Conservation (phyloP, 306 rosid genomes). For the Acacia crassicarpa region DNA sequence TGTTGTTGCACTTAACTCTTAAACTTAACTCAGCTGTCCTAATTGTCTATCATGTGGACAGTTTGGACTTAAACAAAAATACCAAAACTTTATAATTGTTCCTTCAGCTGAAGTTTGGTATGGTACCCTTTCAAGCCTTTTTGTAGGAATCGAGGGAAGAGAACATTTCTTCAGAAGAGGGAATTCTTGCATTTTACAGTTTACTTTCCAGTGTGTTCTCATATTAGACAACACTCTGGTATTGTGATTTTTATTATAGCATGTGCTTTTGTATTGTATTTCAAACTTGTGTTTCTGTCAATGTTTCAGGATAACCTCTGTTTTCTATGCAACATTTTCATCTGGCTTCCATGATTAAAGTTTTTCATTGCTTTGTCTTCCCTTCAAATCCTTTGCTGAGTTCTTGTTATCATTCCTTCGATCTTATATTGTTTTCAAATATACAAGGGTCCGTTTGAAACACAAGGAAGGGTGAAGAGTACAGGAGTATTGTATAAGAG, state of each 20-base stretch:
- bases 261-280: neutral
- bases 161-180: neutral
- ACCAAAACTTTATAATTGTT: neutral
- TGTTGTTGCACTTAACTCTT: no score
- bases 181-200: neutral
- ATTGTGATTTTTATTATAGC: neutral
- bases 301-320: neutral
- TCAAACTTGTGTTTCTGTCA: neutral
- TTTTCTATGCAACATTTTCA: neutral
- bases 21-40: no score
- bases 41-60: no score
- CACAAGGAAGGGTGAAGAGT: neutral
- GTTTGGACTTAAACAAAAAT: no score
- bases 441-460: neutral
- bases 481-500: neutral
- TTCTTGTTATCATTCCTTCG: neutral
- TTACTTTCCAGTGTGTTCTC: neutral
- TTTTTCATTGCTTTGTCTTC: neutral
- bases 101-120: neutral
- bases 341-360: neutral
- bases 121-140: neutral
- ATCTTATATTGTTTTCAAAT: neutral
- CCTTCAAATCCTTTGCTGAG: neutral
- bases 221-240: neutral
- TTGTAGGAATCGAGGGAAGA: neutral